Conservation (phyloP, 495 filamentous ascomycete species). For the Neurospora discreta region DNA sequence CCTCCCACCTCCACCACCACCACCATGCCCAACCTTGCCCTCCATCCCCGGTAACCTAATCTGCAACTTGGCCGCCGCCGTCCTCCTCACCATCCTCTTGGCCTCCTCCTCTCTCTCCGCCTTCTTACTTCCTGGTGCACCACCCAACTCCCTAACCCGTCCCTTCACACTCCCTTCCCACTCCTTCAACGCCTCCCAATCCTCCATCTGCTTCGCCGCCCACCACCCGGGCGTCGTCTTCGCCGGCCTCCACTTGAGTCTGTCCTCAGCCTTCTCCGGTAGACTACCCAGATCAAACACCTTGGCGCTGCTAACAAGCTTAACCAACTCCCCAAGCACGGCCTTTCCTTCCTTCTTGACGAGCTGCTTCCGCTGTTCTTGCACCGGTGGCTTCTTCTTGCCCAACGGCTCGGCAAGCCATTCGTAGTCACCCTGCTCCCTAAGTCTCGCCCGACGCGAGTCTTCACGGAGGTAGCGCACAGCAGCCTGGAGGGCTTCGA, state of each 20-base stretch:
- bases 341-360: conserved; percentile 59
- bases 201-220: conserved; percentile 30
- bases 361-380: conserved; percentile 46
- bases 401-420: conserved; percentile 58
- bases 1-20: conserved; percentile 11
- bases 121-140: conserved; percentile 8
- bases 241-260: conserved; percentile 34
- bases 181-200: conserved; percentile 29
- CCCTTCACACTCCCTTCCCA: conserved; percentile 28
- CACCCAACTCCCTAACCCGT: conserved; percentile 23
- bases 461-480: conserved; percentile 73
- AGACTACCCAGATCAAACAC: conserved; percentile 43
- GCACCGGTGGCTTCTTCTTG: conserved; percentile 32
- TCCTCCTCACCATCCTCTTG: conserved; percentile 21
- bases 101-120: background rate
- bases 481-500: conserved; percentile 58
- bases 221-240: conserved; percentile 34
- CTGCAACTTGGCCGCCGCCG: conserved; percentile 35
- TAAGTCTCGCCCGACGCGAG: conserved; percentile 52
- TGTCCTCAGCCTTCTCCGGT: conserved; percentile 42
- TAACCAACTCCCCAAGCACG: conserved; percentile 58
- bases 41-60: conserved; percentile 33
- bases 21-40: conserved; percentile 16
- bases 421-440: conserved; percentile 48
- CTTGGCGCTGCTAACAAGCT: conserved; percentile 48